Evolutionary conservation across 2,329 filamentous ascomycete genomes (phyloP).

Genomic region (Fusarium solani-melongenae): DNA sequence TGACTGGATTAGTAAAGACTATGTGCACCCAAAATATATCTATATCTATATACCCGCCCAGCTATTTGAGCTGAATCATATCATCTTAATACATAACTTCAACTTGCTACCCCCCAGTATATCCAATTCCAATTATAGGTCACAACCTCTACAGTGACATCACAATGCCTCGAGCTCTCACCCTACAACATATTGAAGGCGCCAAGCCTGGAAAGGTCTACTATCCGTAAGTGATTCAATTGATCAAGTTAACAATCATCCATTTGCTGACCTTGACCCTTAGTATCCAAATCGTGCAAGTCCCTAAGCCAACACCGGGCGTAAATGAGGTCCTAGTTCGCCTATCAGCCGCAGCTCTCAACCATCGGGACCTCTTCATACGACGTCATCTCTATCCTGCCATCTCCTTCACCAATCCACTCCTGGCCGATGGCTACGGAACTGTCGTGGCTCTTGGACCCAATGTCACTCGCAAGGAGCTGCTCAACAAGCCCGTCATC

Average conservation of each 20-base stretch:
- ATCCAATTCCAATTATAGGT: not conserved
- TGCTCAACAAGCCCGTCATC: slow-evolving; percentile 76
- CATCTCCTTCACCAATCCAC: slow-evolving; percentile 80
- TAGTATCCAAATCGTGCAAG: slow-evolving; percentile 69
- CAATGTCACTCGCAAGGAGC: slow-evolving; percentile 49
- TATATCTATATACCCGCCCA: not conserved
- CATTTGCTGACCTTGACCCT: slow-evolving; percentile 1
- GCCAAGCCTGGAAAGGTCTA: slow-evolving; percentile 89
- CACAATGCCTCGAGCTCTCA: slow-evolving; percentile 66
- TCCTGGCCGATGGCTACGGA: slow-evolving; percentile 87
- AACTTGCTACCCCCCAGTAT: not conserved
- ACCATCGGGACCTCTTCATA: slow-evolving; percentile 96
- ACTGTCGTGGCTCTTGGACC: slow-evolving; percentile 74
- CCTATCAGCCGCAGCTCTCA: slow-evolving; percentile 83
- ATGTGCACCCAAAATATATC: not conserved
- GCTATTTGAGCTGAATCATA: not conserved
- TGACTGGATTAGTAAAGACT: slow-evolving; percentile 4
- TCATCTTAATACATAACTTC: not conserved
- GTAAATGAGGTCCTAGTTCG: slow-evolving; percentile 78
- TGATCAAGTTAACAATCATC: not conserved
- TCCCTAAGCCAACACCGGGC: slow-evolving; percentile 71
- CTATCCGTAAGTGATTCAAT: slow-evolving; percentile 70
- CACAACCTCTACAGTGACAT: not conserved
- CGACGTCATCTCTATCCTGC: slow-evolving; percentile 91
- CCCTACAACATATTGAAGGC: slow-evolving; percentile 75